These are phyloP conservation scores for Coemansia sp. DNA, from an alignment of 192 early-diverging fungal species.

Conservation along the genomic window DNA sequence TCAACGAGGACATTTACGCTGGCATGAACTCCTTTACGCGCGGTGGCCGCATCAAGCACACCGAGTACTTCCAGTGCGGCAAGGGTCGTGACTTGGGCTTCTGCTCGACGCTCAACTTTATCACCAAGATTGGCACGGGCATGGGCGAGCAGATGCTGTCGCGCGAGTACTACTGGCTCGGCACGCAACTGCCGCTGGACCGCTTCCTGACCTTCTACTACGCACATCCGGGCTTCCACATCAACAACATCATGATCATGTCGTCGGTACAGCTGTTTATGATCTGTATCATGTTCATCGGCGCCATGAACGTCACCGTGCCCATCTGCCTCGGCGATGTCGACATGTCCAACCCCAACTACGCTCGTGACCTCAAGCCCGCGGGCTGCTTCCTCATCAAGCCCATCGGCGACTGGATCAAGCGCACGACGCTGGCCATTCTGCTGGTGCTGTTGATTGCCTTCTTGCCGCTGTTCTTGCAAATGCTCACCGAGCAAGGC, in stretches of 20 bases:
- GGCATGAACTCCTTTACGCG: constrained; percentile 86
- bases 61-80: constrained; percentile 89
- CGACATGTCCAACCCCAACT: constrained; percentile 56
- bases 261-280: constrained; percentile 79
- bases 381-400: constrained; percentile 69
- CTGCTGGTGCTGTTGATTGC: constrained; percentile 77
- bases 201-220: constrained; percentile 87
- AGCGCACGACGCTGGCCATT: constrained; percentile 76
- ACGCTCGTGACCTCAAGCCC: constrained; percentile 50
- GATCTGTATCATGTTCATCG: constrained; percentile 74
- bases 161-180: constrained; percentile 89
- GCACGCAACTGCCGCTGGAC: constrained; percentile 79
- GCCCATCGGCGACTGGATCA: constrained; percentile 78
- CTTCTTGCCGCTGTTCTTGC: constrained; percentile 78
- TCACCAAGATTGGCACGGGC: constrained; percentile 87
- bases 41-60: constrained; percentile 84
- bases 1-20: constrained; percentile 92
- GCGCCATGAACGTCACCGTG: constrained; percentile 64
- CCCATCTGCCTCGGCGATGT: constrained; percentile 60
- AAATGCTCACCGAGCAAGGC: constrained; percentile 82
- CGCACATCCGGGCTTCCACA: constrained; percentile 85
- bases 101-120: constrained; percentile 85
- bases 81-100: constrained; percentile 90
- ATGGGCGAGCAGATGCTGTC: constrained; percentile 94
- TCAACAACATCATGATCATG: constrained; percentile 88